Evolutionary conservation across 177 flowering plant genomes (phyloP), one percentile per base, ranked within the genome.

Genomic region (Vitis hybrid): DNA sequence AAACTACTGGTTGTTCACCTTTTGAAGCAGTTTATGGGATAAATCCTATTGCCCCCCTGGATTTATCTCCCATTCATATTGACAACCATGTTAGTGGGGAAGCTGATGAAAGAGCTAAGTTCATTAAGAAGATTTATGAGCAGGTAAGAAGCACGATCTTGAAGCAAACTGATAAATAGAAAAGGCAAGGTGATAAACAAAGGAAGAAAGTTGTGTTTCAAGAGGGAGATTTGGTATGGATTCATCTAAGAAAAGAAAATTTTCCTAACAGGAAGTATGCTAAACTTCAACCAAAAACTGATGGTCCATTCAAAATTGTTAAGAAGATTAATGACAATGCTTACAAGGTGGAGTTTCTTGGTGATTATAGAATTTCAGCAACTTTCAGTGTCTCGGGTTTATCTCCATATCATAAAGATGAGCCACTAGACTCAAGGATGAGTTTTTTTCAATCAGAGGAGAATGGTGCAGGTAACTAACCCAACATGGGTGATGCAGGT

Each of bases 191-290:
- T 18, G 26, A 71, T 19, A 63, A 45, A 0, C 19, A 4, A 7
- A 22, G 61, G 3, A 54, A 55, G 34, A 10, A 15, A 9, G 19
- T 16, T 8, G 45, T 10, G 3, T 71, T 71, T 11, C 54, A 71
- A 6, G 61, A 16, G 1, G 61, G 55, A n/a, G 68, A 71, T 34
- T 45, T 71, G 13, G 73, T 71, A 1, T 71, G 68, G 62, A 45
- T 71, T 55, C 61, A 64, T 29, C 19, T 64, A 19, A 7, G 63
- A 7, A 71, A 64, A 10, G 68, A 64, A 22, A 50, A 53, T 0
- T 34, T 34, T 34, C 6, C 45, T 34, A 34, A 34, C 6, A 4
- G 45, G 45, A 5, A 5, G 7, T 34, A 5, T 34, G 45, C 45
- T 34, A 34, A 34, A 34, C 45, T 34, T 34, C 45, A 34, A 34